phyloP scores from a whole-genome alignment of 164 flowering plant genomes.

The Umbellularia californica region DNA sequence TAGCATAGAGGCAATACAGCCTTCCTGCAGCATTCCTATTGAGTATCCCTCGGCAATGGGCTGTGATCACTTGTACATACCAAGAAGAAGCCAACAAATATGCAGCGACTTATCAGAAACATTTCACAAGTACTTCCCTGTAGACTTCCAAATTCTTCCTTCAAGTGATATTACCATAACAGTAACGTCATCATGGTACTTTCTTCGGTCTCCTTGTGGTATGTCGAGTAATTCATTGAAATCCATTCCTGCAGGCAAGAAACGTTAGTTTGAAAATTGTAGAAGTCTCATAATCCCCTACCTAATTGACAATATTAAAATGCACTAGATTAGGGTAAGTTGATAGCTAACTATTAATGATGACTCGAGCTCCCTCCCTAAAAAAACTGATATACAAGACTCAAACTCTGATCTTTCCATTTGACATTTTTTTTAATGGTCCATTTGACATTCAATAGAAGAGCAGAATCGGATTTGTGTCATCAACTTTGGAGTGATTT shows the following conservation, averaged over 20 bases:
- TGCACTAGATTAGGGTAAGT: neutral
- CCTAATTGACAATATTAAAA: too few species aligned
- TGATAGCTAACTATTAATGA: neutral
- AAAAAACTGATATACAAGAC: too few species aligned
- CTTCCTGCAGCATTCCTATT: neutral
- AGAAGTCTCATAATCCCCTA: neutral
- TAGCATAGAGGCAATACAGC: neutral
- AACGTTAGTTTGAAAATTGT: slow-evolving; percentile 4
- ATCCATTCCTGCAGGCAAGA: slow-evolving; percentile 69
- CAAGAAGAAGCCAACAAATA: slow-evolving; percentile 8
- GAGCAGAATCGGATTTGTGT: too few species aligned
- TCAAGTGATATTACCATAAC: slow-evolving; percentile 96
- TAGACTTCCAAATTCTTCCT: slow-evolving; percentile 98
- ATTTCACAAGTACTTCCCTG: slow-evolving; percentile 76
- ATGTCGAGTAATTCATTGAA: slow-evolving; percentile 88
- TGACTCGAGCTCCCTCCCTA: neutral
- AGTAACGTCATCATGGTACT: slow-evolving; percentile 97
- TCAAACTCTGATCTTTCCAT: too few species aligned
- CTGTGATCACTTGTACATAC: slow-evolving; percentile 1
- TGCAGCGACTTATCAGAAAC: neutral
- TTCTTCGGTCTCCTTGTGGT: slow-evolving; percentile 97
- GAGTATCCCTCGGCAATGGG: slow-evolving; percentile 8
- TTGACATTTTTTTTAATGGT: too few species aligned
- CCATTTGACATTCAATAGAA: too few species aligned
- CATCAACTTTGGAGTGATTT: too few species aligned